Base-by-base conservation (phyloP, 257 asterid genomes). In the Sherardia arvensis region DNA sequence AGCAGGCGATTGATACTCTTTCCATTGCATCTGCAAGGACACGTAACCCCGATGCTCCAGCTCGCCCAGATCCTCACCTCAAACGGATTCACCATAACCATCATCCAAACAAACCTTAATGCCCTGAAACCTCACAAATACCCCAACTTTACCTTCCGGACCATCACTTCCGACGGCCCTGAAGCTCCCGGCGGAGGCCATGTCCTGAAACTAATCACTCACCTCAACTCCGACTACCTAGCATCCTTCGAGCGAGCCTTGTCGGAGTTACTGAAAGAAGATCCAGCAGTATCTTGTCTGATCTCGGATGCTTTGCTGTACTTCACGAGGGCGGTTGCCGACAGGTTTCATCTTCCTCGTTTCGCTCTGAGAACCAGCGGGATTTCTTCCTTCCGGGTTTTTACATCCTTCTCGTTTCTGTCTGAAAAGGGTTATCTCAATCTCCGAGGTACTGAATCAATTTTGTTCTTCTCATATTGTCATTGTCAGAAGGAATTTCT, bases 311-410 rank as follows among this genome's bases (percentile, higher is more conserved):
- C 68, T 15, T 28, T 66, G 33, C 66, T 66, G 40, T 47, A 62
- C 6, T 62, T 67, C 61, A 70, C 79, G 8, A 66, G 62, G 12
- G 56, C 26, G 1, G 58, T 75, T 56, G 68, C 65, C 7, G 61
- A 75, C 0, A 57, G 49, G 10, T 43, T 75, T 28, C 30, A 58
- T 18, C 53, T 71, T 1, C 72, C 40, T 8, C 66, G 67, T 8
- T 53, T 75, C 8, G 73, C 63, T 48, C 21, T 70, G 14, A 70
- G 79, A 65, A 66, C 76, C 0, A 69, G 69, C 0, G 68, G 79
- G 21, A 45, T 66, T 33, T 70, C 53, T 55, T 62, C 65, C 28
- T 71, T 51, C 22, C 49, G 54, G 51, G 34, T 7, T 8, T 71
- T 18, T 40, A 36, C 38, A 2, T 20, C 62, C 10, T 25, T 67